Evolutionary conservation across 164 flowering plant species (phyloP).

Genomic region (Magnolia kwangsiensis): DNA sequence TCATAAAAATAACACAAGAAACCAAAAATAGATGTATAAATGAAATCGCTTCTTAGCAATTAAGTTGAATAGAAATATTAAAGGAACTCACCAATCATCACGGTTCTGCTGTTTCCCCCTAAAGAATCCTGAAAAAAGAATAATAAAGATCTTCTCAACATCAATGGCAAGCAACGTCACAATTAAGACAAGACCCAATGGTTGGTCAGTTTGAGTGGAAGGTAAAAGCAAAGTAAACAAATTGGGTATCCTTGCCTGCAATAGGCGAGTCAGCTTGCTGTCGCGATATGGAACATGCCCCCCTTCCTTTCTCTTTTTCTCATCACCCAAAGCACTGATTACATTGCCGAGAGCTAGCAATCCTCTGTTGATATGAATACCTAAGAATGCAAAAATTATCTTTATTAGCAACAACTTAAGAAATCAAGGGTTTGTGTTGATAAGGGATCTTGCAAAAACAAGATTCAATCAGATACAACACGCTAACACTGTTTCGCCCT

Average conservation of each 20-base stretch:
- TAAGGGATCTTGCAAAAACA: not conserved
- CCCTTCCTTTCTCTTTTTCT: slow-evolving; percentile 92
- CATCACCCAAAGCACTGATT: slow-evolving; percentile 99
- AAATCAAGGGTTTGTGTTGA: not conserved
- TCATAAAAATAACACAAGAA: not conserved
- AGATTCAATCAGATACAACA: not conserved
- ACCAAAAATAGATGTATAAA: not conserved
- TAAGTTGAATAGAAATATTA: not conserved
- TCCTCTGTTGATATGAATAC: slow-evolving; percentile 93
- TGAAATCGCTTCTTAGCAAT: not conserved
- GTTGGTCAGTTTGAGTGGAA: too few relatives aligned
- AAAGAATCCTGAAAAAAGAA: slow-evolving; percentile 75
- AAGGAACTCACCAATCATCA: slow-evolving; percentile 85
- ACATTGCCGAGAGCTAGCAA: slow-evolving; percentile 95
- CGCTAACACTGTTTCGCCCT: too few relatives aligned
- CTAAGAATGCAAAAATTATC: slow-evolving; percentile 25
- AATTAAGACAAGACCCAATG: too few relatives aligned
- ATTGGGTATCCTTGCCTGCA: slow-evolving; percentile 53
- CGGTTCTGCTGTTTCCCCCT: slow-evolving; percentile 96
- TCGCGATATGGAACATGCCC: slow-evolving; percentile 98
- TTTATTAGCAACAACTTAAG: not conserved
- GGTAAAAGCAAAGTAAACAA: not conserved
- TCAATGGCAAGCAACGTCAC: not conserved
- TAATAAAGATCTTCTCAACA: not conserved
- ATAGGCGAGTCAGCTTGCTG: slow-evolving; percentile 91